Base-by-base conservation (phyloP, 805 yeast species). In the Saturnispora sekii region DNA sequence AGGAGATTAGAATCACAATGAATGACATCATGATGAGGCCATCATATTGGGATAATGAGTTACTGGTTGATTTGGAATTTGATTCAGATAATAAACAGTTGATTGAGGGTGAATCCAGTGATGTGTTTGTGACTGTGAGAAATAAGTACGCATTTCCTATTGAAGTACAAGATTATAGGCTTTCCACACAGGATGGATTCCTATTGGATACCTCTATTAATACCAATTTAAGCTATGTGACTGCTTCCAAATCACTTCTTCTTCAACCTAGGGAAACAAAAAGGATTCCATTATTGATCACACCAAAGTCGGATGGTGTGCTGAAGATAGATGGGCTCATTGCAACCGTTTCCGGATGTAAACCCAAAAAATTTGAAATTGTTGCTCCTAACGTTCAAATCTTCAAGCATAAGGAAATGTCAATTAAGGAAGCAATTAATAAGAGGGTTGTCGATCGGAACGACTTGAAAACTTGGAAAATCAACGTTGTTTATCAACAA, bases 121-220 rank as follows among this genome's bases (percentile, higher is more conserved):
- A 77, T 46, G 65, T 84, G 14, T 58, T 66, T 5, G 64, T 85
- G 2, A 64, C 68, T 3, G 55, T 89, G 8, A 88, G 83, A 56
- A 90, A 90, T 58, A 95, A 96, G 8, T 86, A 77, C 63, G 74
- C 75, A 5, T 86, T 85, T 60, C 86, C 81, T 35, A 64, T 89
- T 11, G 79, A 76, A 33, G 63, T 89, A 5, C 66, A 68, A 15
- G 72, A 72, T 29, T 56, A 82, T 3, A 54, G 63, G 33, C 61
- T 81, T 2, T 51, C 54, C 5, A 53, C 64, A 4, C 43, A 51
- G 1, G 60, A 52, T 18, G 43, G 48, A 6, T 57, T 64, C 14
- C 49, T 61, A 6, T 8, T 57, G 45, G 55, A 59, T 48, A 26
- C 42, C 2, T n/a, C 35, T 3, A 46, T 45, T 21, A 40, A 43